Evolutionary conservation across 352 stramenopile species (phyloP).

Genomic region (Aphanomyces astaci): DNA sequence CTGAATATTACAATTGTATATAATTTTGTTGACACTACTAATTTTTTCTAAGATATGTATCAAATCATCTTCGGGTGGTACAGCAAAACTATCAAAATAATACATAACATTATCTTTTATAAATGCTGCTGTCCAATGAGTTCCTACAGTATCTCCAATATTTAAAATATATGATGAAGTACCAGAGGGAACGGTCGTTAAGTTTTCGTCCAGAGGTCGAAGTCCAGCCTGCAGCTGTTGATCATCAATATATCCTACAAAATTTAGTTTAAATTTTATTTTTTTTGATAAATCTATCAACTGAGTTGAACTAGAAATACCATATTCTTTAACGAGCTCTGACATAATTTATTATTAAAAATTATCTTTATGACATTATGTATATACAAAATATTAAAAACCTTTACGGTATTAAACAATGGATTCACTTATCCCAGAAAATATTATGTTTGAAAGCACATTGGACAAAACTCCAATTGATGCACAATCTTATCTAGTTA

Average conservation of each 20-base stretch:
- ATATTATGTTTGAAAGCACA: constrained; percentile 12
- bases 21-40: neutral
- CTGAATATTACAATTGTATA: constrained; percentile 4
- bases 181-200: too few species aligned
- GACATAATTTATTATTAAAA: constrained; percentile 11
- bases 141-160: neutral
- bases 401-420: neutral
- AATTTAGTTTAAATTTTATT: constrained; percentile 12
- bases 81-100: constrained; percentile 14
- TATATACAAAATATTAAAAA: constrained; percentile 11
- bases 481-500: constrained; percentile 7
- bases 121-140: constrained; percentile 7
- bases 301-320: constrained; percentile 9
- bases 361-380: neutral
- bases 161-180: constrained; percentile 11
- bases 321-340: neutral
- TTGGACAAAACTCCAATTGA: constrained; percentile 13
- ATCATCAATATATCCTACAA: constrained; percentile 1
- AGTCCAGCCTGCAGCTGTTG: constrained; percentile 1
- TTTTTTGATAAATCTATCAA: constrained; percentile 15
- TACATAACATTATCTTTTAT: constrained; percentile 9
- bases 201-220: too few species aligned
- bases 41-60: constrained; percentile 8
- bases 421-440: constrained; percentile 10
- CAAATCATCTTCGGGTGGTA: constrained; percentile 7